phyloP scores from a whole-genome alignment of 257 asterid genomes.

The Solanum habrochaites region DNA sequence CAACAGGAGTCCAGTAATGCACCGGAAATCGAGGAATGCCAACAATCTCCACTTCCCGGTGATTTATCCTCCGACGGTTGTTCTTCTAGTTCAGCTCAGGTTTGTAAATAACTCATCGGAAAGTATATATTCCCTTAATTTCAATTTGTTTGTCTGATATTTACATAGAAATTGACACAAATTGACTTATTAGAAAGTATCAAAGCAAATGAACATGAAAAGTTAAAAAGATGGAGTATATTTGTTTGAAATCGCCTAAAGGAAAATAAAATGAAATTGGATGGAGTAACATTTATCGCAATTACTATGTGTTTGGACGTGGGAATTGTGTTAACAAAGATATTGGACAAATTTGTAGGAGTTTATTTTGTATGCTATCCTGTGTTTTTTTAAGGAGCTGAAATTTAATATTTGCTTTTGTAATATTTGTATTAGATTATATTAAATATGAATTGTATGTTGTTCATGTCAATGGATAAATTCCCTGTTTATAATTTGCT shows the following conservation, averaged over 20 bases:
- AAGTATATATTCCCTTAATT: rapidly evolving
- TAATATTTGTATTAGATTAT: not conserved
- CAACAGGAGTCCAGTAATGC: not conserved
- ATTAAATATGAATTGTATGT: not conserved
- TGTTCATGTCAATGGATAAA: not conserved
- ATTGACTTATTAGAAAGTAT: too few species aligned
- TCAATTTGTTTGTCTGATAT: not conserved
- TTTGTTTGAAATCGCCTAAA: too few species aligned
- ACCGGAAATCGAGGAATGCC: not conserved
- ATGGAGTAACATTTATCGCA: too few species aligned
- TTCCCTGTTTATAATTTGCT: not conserved
- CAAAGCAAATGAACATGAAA: too few species aligned
- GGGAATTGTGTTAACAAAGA: too few species aligned
- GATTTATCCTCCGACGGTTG: not conserved
- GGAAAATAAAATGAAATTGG: too few species aligned
- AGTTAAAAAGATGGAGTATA: too few species aligned
- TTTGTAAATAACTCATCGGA: not conserved
- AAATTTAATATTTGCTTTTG: not conserved
- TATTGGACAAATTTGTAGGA: too few species aligned
- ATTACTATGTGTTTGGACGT: too few species aligned
- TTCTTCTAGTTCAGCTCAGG: not conserved
- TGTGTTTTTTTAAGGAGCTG: not conserved
- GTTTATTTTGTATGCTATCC: not conserved
- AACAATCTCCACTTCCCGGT: not conserved
- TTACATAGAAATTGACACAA: too few species aligned